Percentiles rank a stretch among this genome's conserved stretches.
Conservation (phyloP, 164 flowering plant genomes). For the Magnolia officinalis region DNA sequence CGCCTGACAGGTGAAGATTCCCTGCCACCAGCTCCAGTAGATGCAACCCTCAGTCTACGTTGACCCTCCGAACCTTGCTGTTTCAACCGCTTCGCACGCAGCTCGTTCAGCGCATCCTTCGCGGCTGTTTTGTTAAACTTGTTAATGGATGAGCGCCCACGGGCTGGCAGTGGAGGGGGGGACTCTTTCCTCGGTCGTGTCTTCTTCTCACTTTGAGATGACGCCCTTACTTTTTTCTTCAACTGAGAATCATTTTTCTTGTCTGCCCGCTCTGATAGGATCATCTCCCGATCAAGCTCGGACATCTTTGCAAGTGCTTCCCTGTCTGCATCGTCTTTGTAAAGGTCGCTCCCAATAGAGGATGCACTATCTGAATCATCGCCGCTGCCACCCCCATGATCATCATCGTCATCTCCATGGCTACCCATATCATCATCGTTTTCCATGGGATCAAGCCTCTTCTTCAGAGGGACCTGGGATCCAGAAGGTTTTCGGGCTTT, state of each 20-base stretch:
- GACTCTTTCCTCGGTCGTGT: slow-evolving; percentile 38
- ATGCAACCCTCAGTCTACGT: slow-evolving; percentile 44
- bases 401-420: slow-evolving; percentile 52
- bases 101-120: slow-evolving; percentile 78
- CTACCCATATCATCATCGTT: slow-evolving; percentile 63
- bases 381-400: slow-evolving; percentile 52
- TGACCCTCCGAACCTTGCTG: slow-evolving; percentile 69
- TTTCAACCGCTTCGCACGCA: slow-evolving; percentile 67
- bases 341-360: slow-evolving; percentile 81
- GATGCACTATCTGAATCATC: slow-evolving; percentile 40
- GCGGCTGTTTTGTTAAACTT: slow-evolving; percentile 68
- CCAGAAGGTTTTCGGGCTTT: slow-evolving; percentile 64
- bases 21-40: slow-evolving; percentile 31
- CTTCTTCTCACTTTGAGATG: slow-evolving; percentile 41
- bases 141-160: slow-evolving; percentile 61
- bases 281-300: slow-evolving; percentile 86
- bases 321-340: slow-evolving; percentile 76
- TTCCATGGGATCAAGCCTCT: slow-evolving; percentile 70
- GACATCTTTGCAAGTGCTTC: slow-evolving; percentile 62
- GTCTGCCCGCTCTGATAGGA: slow-evolving; percentile 62
- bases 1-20: slow-evolving; percentile 45
- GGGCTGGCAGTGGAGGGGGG: slow-evolving; percentile 44
- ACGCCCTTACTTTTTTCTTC: slow-evolving; percentile 52
- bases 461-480: slow-evolving; percentile 87
- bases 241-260: slow-evolving; percentile 58